Conservation (phyloP, 139 green algal species). For the Gonium pectorale region DNA sequence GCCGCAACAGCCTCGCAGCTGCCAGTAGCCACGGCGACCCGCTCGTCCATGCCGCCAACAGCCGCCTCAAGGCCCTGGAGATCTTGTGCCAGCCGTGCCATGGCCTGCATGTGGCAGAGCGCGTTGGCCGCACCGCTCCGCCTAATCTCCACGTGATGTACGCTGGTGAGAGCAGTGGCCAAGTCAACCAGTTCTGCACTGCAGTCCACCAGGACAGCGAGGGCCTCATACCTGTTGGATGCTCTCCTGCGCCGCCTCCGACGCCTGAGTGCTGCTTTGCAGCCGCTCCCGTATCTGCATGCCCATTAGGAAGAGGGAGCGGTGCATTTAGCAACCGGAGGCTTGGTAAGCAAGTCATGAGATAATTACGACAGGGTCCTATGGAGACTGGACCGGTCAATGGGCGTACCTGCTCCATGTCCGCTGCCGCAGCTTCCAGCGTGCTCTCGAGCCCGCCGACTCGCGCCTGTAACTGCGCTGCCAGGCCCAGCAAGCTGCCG, state of each 20-base stretch:
- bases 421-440: neutral
- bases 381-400: too few relatives aligned
- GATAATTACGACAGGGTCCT: too few relatives aligned
- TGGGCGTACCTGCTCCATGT: slow-evolving; percentile 35
- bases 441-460: slow-evolving; percentile 12
- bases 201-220: too few relatives aligned
- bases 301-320: too few relatives aligned
- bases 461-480: neutral
- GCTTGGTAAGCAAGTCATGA: too few relatives aligned
- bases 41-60: neutral
- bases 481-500: slow-evolving; percentile 3
- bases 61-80: neutral
- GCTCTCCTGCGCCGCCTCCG: neutral
- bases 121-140: too few relatives aligned
- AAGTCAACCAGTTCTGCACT: too few relatives aligned
- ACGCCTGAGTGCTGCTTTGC: neutral
- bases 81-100: neutral
- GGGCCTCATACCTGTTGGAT: slow-evolving; percentile 34
- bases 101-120: neutral
- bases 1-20: neutral
- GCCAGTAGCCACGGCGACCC: neutral
- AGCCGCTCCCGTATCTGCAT: neutral
- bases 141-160: too few relatives aligned
- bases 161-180: too few relatives aligned
- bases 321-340: too few relatives aligned